Base-by-base conservation (phyloP, 148 eudicot species). In the Chenopodium berlandieri region DNA sequence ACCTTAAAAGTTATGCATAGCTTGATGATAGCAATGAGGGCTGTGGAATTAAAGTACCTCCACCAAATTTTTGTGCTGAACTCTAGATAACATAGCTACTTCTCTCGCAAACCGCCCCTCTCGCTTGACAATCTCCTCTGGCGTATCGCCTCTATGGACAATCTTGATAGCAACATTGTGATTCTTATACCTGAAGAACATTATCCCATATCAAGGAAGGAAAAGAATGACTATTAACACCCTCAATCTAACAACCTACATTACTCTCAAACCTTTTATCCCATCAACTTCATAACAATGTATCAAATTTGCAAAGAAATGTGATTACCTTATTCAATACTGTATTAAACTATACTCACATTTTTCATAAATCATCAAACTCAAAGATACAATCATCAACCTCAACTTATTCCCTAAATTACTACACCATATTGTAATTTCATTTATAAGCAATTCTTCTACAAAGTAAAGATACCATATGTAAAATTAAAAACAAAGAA, bases 11-110 rank as follows among this genome's bases (percentile, higher is more conserved):
- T 20, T 30, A 58, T 68, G 56, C 47, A 64, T 10, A 65, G 11
- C 47, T 40, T 34, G 67, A 47, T 58, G 20, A 70, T 50, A 75
- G 58, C 58, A 75, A 40, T 40, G 19, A 68, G 47, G 69, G 75
- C 40, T 76, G 44, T 69, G 76, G 46, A 48, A 63, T 58, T 34
- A 63, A 71, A 30, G 83, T 83, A 96, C 99, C 97, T 91, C 91
- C 80, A 92, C 99, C 76, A 96, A 81, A 83, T 96, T 94, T 78
- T 89, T 94, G 87, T 96, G 99, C 73, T 92, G 92, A 73, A 96
- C 99, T 89, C 86, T 91, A 19, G 99, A 92, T 76, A 96, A 71
- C 99, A 96, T 96, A 50, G 90, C 97, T 58, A 96, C 98, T 88
- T 96, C 98, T 81, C 99, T 88, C 13, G 86, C 97, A 87, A 94